Evolutionary conservation across 805 yeast species (phyloP).

Genomic region (Wickerhamomyces mucosus): DNA sequence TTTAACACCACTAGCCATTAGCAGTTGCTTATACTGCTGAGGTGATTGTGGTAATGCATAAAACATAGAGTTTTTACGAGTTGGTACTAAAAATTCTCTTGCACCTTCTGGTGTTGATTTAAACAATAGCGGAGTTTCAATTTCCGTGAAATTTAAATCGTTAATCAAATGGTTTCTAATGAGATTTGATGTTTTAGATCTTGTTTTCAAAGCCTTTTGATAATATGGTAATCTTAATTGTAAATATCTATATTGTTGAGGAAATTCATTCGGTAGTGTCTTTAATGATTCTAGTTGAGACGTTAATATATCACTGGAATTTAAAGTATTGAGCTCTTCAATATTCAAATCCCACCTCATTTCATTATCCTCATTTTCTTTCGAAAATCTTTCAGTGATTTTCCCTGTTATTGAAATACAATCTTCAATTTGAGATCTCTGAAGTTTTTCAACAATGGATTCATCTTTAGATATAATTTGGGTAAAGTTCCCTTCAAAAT

Average conservation of each 20-base stretch:
- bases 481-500: constrained; percentile 52
- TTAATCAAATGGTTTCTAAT: constrained; percentile 33
- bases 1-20: constrained; percentile 89
- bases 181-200: constrained; percentile 45
- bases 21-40: constrained; percentile 89
- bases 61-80: constrained; percentile 50
- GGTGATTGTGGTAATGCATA: constrained; percentile 97
- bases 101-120: constrained; percentile 99
- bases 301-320: constrained; percentile 53
- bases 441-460: constrained; percentile 27
- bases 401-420: constrained; percentile 59
- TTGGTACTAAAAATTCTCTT: constrained; percentile 89
- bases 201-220: constrained; percentile 44
- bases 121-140: constrained; percentile 89
- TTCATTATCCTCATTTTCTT: constrained; percentile 9
- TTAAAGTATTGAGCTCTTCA: constrained; percentile 42
- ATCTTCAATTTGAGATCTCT: constrained; percentile 59
- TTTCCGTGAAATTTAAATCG: constrained; percentile 51
- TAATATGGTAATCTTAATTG: constrained; percentile 58
- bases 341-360: constrained; percentile 51
- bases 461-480: constrained; percentile 43
- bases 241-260: constrained; percentile 72
- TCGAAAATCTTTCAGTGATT: constrained; percentile 26
- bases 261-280: constrained; percentile 47
- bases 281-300: constrained; percentile 59